Base-by-base conservation (phyloP, 805 yeast species). In the Metschnikowia vanudenii region DNA sequence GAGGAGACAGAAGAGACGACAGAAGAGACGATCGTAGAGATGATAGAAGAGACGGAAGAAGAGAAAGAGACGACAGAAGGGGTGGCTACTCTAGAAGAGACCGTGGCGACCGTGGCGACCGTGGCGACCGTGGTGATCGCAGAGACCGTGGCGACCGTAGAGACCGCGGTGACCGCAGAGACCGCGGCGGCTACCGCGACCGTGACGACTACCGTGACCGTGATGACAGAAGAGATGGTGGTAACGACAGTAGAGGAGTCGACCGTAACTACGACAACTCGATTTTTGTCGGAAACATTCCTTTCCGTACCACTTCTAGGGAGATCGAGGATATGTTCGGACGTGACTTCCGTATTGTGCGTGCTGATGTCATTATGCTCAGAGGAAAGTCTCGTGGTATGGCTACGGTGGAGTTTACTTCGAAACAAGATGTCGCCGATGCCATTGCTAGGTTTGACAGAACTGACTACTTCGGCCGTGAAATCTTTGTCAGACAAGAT, bases 401-500 rank as follows among this genome's bases (percentile, higher is more conserved):
- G 92, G 92, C 91, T 34, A 88, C 96, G 19, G 96, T 90, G 35
- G 97, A 90, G 65, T 91, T 84, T 59, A 71, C 81, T 11, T 71
- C 72, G 47, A 74, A 74, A 49, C 82, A 77, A 14, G 85, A 81
- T 46, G 96, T 88, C 5, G 75, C 73, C 39, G 74, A 70, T 19
- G 97, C 97, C 11, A 88, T 90, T 57, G 68, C 73, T 44, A 74
- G 79, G 56, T 84, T 75, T 58, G 85, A 87, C 66, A 83, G 87
- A 59, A 73, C 82, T 26, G 73, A 71, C 30, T 78, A 82, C 52
- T 67, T 73, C 60, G 95, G 89, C 12, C 82, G 97, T 65, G 84
- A 81, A 57, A 85, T 90, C 37, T 89, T 85, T 65, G 96, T 91
- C 9, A 83, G 97, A 69, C 95, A 85, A 63, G 96, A 90, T 67